Evolutionary conservation across 108 stramenopile species (phyloP).

Genomic region (Nitzschia palea): DNA sequence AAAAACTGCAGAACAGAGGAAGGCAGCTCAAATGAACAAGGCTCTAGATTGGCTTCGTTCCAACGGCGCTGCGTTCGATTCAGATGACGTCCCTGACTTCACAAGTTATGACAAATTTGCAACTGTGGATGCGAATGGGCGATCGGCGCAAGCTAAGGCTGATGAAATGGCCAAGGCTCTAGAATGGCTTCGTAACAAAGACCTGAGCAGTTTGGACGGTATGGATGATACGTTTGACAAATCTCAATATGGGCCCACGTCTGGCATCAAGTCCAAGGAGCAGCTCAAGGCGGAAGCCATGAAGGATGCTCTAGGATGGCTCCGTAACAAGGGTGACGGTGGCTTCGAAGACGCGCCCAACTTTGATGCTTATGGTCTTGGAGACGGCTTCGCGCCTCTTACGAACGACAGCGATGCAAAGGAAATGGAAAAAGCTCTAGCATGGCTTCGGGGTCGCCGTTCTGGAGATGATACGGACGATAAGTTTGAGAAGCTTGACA

Average conservation of each 20-base stretch:
- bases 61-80: slow-evolving; percentile 32
- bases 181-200: slow-evolving; percentile 43
- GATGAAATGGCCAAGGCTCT: slow-evolving; percentile 23
- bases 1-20: slow-evolving; percentile 17
- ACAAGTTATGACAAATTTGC: background rate
- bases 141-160: background rate
- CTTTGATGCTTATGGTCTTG: slow-evolving; percentile 12
- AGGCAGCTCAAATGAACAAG: slow-evolving; percentile 36
- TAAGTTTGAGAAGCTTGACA: slow-evolving; percentile 26
- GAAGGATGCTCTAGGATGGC: slow-evolving; percentile 34
- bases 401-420: background rate
- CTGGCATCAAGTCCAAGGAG: slow-evolving; percentile 17
- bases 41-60: slow-evolving; percentile 45
- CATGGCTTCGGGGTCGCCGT: slow-evolving; percentile 27
- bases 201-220: slow-evolving; percentile 15
- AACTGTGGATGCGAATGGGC: slow-evolving; percentile 13
- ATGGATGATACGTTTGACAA: slow-evolving; percentile 23
- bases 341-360: slow-evolving; percentile 29
- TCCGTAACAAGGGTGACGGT: slow-evolving; percentile 23
- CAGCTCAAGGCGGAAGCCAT: slow-evolving; percentile 28
- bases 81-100: slow-evolving; percentile 20
- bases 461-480: background rate
- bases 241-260: background rate
- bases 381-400: slow-evolving; percentile 10
- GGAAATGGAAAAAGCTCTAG: slow-evolving; percentile 22